These are phyloP conservation scores for Termitomyces sp. DNA, from an alignment of 768 basidiomycete species.

Conservation along the genomic window DNA sequence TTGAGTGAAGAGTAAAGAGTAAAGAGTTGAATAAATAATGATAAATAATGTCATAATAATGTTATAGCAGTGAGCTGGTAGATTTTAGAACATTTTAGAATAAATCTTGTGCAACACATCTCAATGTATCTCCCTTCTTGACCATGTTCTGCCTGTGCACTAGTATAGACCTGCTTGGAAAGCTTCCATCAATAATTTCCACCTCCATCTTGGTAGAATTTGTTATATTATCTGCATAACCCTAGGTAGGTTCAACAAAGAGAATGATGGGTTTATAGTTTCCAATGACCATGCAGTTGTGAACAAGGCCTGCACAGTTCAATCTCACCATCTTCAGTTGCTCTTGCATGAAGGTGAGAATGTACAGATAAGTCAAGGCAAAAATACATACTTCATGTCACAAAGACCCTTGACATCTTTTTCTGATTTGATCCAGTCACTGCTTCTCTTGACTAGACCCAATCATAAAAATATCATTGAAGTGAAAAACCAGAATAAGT, in stretches of 20 bases:
- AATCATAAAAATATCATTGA: not conserved
- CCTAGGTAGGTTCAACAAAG: not conserved
- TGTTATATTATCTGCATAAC: too few species aligned
- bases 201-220: not conserved
- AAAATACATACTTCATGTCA: conserved; percentile 3
- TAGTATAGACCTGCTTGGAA: not conserved
- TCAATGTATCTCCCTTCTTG: too few species aligned
- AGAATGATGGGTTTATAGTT: not conserved
- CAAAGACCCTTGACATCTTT: not conserved
- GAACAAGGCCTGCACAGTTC: not conserved
- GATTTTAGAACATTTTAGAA: too few species aligned
- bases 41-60: too few species aligned
- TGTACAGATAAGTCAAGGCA: too few species aligned
- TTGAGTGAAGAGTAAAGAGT: too few species aligned
- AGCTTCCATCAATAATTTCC: not conserved
- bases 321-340: not conserved
- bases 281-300: not conserved
- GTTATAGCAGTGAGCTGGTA: too few species aligned
- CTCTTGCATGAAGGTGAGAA: not conserved
- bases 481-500: too few species aligned
- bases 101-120: too few species aligned
- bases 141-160: too few species aligned
- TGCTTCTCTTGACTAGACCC: not conserved
- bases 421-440: conserved; percentile 6
- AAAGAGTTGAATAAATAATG: too few species aligned